Percentiles rank a stretch among this genome's conserved stretches.
phyloP scores from a whole-genome alignment of 352 stramenopile species.

The Phytophthora meadii region DNA sequence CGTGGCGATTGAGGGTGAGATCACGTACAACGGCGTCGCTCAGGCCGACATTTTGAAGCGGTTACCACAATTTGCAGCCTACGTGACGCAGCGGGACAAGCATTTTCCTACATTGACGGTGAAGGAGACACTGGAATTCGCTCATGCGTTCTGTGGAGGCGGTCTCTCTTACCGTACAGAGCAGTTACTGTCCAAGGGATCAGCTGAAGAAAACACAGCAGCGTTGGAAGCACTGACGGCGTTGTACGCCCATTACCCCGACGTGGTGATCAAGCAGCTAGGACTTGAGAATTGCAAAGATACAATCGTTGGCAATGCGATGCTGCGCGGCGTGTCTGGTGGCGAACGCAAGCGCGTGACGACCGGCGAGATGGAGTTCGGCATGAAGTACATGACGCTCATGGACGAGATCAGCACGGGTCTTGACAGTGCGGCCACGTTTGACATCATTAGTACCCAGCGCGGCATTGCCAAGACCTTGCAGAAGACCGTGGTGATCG shows the following conservation, averaged over 20 bases:
- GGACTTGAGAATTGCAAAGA: conserved; percentile 59
- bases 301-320: conserved; percentile 62
- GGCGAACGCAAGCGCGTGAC: conserved; percentile 79
- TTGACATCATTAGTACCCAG: conserved; percentile 44
- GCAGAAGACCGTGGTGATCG: conserved; percentile 52
- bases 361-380: conserved; percentile 89
- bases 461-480: conserved; percentile 30
- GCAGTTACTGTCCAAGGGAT: conserved; percentile 22
- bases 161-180: conserved; percentile 26
- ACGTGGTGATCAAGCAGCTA: conserved; percentile 46
- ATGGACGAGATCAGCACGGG: conserved; percentile 94
- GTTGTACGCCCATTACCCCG: conserved; percentile 31
- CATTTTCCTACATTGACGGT: conserved; percentile 76
- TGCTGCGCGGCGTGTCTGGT: conserved; percentile 66
- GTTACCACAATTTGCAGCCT: conserved; percentile 55
- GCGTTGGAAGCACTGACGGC: conserved; percentile 24
- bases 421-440: conserved; percentile 77
- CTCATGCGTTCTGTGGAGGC: conserved; percentile 45
- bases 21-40: conserved; percentile 30
- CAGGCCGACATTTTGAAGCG: conserved; percentile 30
- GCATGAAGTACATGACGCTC: conserved; percentile 76
- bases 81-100: conserved; percentile 78
- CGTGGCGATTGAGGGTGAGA: conserved; percentile 24
- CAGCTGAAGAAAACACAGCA: conserved; percentile 18
- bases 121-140: conserved; percentile 61